Evolutionary conservation across 345 rosid genomes (phyloP).

Genomic region (Linum usitatissimum): DNA sequence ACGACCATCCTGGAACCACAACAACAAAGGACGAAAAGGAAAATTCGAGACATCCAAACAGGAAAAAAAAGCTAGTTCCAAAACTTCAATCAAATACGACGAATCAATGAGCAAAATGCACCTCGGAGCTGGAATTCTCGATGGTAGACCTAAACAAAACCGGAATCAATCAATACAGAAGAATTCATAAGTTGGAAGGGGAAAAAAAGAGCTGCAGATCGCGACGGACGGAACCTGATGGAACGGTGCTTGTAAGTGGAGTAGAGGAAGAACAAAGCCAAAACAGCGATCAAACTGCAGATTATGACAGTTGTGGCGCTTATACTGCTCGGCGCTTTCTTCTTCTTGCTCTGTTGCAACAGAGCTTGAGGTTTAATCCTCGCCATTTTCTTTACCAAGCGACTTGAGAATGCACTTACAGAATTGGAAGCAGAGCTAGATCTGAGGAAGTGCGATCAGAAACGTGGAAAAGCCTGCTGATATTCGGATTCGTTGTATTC

Average conservation of each 20-base stretch:
- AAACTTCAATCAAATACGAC: neutral
- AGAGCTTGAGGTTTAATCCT: conserved; percentile 79
- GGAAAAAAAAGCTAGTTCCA: neutral
- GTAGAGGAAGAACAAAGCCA: conserved; percentile 35
- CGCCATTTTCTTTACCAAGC: conserved; percentile 34
- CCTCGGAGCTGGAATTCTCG: neutral
- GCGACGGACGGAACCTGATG: conserved; percentile 33
- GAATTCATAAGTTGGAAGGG: neutral
- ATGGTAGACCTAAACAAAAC: conserved; percentile 17
- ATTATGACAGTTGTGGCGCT: conserved; percentile 43
- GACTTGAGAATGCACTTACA: too few species aligned
- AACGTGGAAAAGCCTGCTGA: neutral
- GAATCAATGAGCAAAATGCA: neutral
- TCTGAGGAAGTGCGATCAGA: neutral
- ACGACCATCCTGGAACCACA: conserved; percentile 32
- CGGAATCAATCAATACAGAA: conserved; percentile 19
- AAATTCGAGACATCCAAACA: too few species aligned
- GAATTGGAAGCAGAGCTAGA: neutral
- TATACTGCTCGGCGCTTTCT: conserved; percentile 54
- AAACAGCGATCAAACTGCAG: conserved; percentile 37
- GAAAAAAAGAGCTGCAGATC: neutral
- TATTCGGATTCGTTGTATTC: neutral
- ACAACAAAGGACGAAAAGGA: conserved; percentile 11
- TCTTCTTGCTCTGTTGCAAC: conserved; percentile 70
- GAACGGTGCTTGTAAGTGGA: conserved; percentile 59